phyloP scores from a whole-genome alignment of 1,284 basidiomycete genomes.

The Papiliotrema nemorosa region DNA sequence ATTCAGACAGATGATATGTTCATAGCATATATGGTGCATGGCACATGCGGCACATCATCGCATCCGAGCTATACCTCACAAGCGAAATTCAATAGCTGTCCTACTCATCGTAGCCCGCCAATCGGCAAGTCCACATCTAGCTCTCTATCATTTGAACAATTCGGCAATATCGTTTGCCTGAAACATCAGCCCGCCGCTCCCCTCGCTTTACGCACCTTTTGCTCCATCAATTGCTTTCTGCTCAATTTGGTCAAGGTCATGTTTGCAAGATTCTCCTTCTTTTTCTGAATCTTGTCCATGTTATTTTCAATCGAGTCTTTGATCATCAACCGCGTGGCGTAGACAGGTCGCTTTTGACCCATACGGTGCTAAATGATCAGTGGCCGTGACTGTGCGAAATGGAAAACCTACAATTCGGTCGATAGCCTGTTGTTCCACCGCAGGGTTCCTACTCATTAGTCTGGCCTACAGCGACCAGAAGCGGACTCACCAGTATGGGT shows the following conservation, averaged over 20 bases:
- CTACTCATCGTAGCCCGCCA: no score
- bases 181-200: constrained; percentile 7
- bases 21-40: no score
- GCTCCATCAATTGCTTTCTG: constrained; percentile 75
- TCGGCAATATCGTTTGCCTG: no score
- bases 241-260: constrained; percentile 76
- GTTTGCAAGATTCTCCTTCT: constrained; percentile 89
- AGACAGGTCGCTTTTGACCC: constrained; percentile 86
- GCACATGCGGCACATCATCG: no score
- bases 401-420: constrained; percentile 70
- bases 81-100: no score
- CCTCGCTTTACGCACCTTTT: constrained; percentile 56
- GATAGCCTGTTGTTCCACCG: constrained; percentile 93
- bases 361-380: constrained; percentile 65
- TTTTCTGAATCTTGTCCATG: constrained; percentile 82
- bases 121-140: no score
- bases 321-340: constrained; percentile 87
- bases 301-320: constrained; percentile 88
- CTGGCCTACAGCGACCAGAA: background rate
- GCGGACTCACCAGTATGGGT: constrained; percentile 77
- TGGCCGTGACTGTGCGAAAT: background rate
- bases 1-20: no score
- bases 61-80: no score
- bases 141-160: no score
- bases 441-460: constrained; percentile 70